A percentile compares a stretch with the other conserved stretches of the same genome.
Evolutionary conservation across 1,139 yeast genomes (phyloP).

Genomic region (Yamadazyma friedrichii): DNA sequence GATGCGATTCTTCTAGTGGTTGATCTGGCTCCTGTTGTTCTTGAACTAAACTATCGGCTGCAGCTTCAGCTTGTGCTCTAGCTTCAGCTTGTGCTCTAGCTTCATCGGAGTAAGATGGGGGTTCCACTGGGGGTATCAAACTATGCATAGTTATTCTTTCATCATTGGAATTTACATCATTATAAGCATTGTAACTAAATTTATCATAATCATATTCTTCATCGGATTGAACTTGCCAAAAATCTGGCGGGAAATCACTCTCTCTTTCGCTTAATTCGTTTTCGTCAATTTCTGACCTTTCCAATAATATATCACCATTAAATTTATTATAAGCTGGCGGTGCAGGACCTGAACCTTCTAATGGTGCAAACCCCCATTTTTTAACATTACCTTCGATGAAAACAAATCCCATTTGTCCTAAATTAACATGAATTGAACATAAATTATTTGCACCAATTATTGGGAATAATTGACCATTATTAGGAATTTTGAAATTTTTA

Average conservation of each 20-base stretch:
- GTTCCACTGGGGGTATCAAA: constrained; percentile 29
- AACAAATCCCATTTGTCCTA: constrained; percentile 59
- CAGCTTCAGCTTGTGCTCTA: constrained; percentile 3
- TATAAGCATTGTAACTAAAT: constrained; percentile 42
- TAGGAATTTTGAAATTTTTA: constrained; percentile 38
- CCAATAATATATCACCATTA: constrained; percentile 53
- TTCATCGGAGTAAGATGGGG: constrained; percentile 34
- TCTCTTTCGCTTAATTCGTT: constrained; percentile 45
- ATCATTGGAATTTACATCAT: constrained; percentile 31
- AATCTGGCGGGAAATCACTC: constrained; percentile 56
- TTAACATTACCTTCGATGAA: constrained; percentile 61
- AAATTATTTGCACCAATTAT: constrained; percentile 52
- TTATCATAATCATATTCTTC: constrained; percentile 25
- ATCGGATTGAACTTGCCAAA: constrained; percentile 39
- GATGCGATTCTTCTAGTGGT: not conserved
- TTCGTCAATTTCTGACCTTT: constrained; percentile 54
- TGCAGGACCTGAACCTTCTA: constrained; percentile 61
- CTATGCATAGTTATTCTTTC: constrained; percentile 45
- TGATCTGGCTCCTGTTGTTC: not conserved
- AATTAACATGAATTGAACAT: constrained; percentile 53
- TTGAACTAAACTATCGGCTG: not conserved
- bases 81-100: constrained; percentile 6
- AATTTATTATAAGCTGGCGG: constrained; percentile 60
- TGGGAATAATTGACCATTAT: constrained; percentile 48
- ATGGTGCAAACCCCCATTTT: constrained; percentile 65